Evolutionary conservation across 2,329 filamentous ascomycete genomes (phyloP).

Genomic region (Talaromyces sp.): DNA sequence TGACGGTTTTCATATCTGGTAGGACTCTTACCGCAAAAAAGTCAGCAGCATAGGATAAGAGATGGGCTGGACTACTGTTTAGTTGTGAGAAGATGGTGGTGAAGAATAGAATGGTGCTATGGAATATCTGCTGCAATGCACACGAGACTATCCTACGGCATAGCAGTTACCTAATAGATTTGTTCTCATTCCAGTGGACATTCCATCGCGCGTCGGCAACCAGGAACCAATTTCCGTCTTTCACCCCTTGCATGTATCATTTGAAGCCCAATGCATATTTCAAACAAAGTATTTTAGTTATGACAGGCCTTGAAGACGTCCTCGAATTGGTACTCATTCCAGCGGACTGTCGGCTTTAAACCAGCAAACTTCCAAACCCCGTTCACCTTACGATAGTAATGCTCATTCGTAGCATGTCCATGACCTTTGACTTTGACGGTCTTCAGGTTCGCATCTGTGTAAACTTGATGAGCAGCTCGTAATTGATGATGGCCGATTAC

Average conservation of each 20-base stretch:
- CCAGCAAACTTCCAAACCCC: conserved; percentile 63
- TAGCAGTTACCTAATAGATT: not conserved
- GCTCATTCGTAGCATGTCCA: conserved; percentile 56
- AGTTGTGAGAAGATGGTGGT: not conserved
- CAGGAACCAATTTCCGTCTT: not conserved
- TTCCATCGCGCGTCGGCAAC: conserved; percentile 2
- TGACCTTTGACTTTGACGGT: conserved; percentile 59
- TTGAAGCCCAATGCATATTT: not conserved
- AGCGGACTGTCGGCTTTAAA: conserved; percentile 54
- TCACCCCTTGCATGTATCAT: not conserved
- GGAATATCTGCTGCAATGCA: not conserved
- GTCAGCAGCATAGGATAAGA: not conserved
- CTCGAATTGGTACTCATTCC: conserved; percentile 58
- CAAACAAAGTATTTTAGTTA: not conserved
- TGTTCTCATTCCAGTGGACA: conserved; percentile 9
- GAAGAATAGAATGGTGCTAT: not conserved
- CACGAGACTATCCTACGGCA: not conserved
- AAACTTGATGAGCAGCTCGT: conserved; percentile 61
- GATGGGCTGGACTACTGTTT: not conserved
- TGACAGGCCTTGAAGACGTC: conserved; percentile 45
- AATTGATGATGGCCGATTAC: conserved; percentile 61
- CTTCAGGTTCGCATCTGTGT: conserved; percentile 50
- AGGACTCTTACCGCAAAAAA: not conserved
- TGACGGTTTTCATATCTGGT: not conserved
- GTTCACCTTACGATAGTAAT: conserved; percentile 57